Percentiles rank a stretch among this genome's conserved stretches.
Evolutionary conservation across 2,329 filamentous ascomycete species (phyloP).

Genomic region (Cladosporium sp.): DNA sequence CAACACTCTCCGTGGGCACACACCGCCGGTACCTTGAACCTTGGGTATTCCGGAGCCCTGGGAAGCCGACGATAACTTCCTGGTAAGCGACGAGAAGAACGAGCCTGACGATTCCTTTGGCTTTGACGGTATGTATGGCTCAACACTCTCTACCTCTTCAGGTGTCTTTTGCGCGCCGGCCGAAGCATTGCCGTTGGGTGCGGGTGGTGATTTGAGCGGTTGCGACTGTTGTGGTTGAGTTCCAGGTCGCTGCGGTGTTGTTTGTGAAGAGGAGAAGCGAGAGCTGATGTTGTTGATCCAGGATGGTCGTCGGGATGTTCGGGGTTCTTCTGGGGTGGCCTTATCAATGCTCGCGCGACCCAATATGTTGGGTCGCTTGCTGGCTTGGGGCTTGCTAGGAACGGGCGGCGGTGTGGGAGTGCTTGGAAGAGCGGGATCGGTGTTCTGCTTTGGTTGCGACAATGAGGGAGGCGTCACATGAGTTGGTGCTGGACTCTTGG

Average conservation of each 20-base stretch:
- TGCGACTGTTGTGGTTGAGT: slow-evolving; percentile 21
- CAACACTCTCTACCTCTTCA: slow-evolving; percentile 39
- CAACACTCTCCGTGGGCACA: slow-evolving; percentile 78
- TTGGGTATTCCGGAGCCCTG: slow-evolving; percentile 49
- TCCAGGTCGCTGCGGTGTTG: slow-evolving; percentile 28
- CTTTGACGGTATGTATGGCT: slow-evolving; percentile 72
- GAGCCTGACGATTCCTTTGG: slow-evolving; percentile 68
- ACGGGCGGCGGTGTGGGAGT: slow-evolving; percentile 29
- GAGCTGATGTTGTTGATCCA: slow-evolving; percentile 95
- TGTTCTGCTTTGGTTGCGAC: slow-evolving; percentile 17
- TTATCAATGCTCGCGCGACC: slow-evolving; percentile 44
- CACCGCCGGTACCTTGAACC: slow-evolving; percentile 61
- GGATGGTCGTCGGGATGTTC: slow-evolving; percentile 60
- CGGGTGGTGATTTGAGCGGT: slow-evolving; percentile 23
- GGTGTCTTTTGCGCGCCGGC: slow-evolving; percentile 29
- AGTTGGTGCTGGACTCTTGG: slow-evolving; percentile 9
- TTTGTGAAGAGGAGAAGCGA: slow-evolving; percentile 68
- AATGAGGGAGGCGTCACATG: slow-evolving; percentile 19
- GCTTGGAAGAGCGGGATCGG: slow-evolving; percentile 16
- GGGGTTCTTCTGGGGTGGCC: slow-evolving; percentile 29
- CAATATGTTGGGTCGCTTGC: slow-evolving; percentile 45
- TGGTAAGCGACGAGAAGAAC: slow-evolving; percentile 78
- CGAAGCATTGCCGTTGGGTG: slow-evolving; percentile 54
- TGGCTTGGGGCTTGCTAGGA: slow-evolving; percentile 28
- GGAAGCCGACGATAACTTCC: slow-evolving; percentile 70